These are phyloP conservation scores for Fusarium tuaranense DNA, from an alignment of 2,329 filamentous ascomycete genomes.

Conservation along the genomic window DNA sequence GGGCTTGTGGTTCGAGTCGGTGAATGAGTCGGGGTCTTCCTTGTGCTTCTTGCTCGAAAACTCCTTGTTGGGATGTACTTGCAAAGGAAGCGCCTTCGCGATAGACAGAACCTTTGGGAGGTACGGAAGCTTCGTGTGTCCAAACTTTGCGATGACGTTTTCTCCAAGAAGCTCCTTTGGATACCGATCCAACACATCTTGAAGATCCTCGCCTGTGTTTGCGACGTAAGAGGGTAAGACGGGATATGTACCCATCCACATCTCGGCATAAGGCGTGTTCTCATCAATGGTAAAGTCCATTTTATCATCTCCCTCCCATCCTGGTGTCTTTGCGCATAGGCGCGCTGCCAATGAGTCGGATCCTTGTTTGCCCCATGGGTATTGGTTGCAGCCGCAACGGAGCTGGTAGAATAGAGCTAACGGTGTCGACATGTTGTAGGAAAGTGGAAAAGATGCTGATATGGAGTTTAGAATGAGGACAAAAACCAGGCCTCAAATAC, in stretches of 20 bases:
- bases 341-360: conserved; percentile 73
- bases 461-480: background rate
- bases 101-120: conserved; percentile 83
- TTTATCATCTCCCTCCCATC: conserved; percentile 45
- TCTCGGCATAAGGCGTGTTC: conserved; percentile 70
- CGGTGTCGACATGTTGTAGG: conserved; percentile 32
- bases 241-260: conserved; percentile 85
- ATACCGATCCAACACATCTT: conserved; percentile 72
- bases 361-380: conserved; percentile 79
- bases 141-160: conserved; percentile 70
- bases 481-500: background rate
- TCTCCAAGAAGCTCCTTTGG: conserved; percentile 73
- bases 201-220: conserved; percentile 71
- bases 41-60: conserved; percentile 73
- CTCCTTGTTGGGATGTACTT: conserved; percentile 79
- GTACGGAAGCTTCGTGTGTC: conserved; percentile 73
- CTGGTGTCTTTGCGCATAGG: conserved; percentile 73
- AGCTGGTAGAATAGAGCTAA: conserved; percentile 57
- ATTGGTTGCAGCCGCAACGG: conserved; percentile 66
- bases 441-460: background rate
- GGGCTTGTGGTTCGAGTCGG: conserved; percentile 82
- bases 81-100: conserved; percentile 78
- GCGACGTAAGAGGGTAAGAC: conserved; percentile 74
- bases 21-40: conserved; percentile 73
- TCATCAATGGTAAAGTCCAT: conserved; percentile 72